Evolutionary conservation across 2,329 filamentous ascomycete genomes (phyloP), one percentile per base, ranked within the genome.

Genomic region (Phyllosticta paracitricarpa): DNA sequence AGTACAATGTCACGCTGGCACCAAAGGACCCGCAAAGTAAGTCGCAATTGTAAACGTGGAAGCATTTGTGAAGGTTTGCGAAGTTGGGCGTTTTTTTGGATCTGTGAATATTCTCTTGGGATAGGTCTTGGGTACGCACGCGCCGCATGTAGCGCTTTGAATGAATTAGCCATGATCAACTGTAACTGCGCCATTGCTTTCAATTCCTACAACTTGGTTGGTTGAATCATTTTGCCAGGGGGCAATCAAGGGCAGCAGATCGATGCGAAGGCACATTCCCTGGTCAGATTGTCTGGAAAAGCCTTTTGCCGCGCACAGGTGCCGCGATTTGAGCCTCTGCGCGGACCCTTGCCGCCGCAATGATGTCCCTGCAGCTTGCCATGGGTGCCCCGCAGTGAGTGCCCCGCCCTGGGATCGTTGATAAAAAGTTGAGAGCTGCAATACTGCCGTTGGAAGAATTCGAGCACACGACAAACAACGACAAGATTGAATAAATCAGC

Each of bases 1-100:
- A 81, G 67, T 86, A 87, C 71, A 80, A 88, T 67, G 82, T 89
- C 63, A 77, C 72, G 25, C 75, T 87, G 64, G 79, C 80, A 17
- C 78, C 79, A 19, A 67, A 67, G 40, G 69, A 68, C 6, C 17
- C 30, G 4, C 7, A 51, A 51, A 66, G 66, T 54, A 59, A 59
- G 30, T 6, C 40, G 35, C 10, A 52, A 33, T 22, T 52, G 57
- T 28, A 40, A 57, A 54, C 19, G 10, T 53, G 25, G 48, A 8
- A 40, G 26, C n/a, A 52, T 25, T 9, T 51, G 26, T 51, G 57
- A 57, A 35, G 4, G 30, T 53, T 8, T 55, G 54, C 28, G 48
- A 55, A 51, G 25, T 52, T 48, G 26, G 54, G 59, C 59, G 56
- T 61, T 57, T 57, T 25, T 19, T 25, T 54, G 40, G 54, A 54